Conservation (phyloP, 768 basidiomycete genomes). For the Tricholoma terreum region DNA sequence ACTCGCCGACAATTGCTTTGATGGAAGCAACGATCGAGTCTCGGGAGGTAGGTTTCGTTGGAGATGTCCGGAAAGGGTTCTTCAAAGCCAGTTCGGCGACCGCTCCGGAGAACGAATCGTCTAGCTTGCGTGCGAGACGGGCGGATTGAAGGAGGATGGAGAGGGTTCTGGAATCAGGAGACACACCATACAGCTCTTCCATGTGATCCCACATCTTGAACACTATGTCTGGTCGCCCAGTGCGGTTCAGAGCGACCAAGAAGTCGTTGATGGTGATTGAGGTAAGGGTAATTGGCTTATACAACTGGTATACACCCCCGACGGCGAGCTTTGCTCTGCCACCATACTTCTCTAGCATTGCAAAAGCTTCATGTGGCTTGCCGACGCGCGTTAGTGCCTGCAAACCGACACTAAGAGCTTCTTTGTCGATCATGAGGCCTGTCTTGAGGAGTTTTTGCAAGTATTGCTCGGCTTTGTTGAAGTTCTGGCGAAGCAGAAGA, state of each 20-base stretch:
- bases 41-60: conserved; percentile 4
- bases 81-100: conserved; percentile 42
- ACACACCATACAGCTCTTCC: conserved; percentile 51
- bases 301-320: background rate
- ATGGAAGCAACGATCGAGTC: background rate
- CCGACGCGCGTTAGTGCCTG: conserved; percentile 44
- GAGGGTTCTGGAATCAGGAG: conserved; percentile 55
- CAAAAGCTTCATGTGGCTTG: conserved; percentile 46
- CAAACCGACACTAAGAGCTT: conserved; percentile 49
- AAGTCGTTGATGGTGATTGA: conserved; percentile 36
- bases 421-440: conserved; percentile 39
- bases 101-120: conserved; percentile 49
- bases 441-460: conserved; percentile 42
- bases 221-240: conserved; percentile 58
- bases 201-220: conserved; percentile 72
- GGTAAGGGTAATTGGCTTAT: conserved; percentile 11
- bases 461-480: conserved; percentile 35
- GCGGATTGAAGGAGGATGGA: conserved; percentile 60
- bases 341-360: conserved; percentile 43
- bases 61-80: conserved; percentile 29
- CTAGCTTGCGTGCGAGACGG: conserved; percentile 46
- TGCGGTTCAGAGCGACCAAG: conserved; percentile 45
- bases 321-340: conserved; percentile 3
- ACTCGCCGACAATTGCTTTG: conserved; percentile 18
- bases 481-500: conserved; percentile 41